Evolutionary conservation across 2,329 filamentous ascomycete genomes (phyloP).

Genomic region (Alternaria postmessia): DNA sequence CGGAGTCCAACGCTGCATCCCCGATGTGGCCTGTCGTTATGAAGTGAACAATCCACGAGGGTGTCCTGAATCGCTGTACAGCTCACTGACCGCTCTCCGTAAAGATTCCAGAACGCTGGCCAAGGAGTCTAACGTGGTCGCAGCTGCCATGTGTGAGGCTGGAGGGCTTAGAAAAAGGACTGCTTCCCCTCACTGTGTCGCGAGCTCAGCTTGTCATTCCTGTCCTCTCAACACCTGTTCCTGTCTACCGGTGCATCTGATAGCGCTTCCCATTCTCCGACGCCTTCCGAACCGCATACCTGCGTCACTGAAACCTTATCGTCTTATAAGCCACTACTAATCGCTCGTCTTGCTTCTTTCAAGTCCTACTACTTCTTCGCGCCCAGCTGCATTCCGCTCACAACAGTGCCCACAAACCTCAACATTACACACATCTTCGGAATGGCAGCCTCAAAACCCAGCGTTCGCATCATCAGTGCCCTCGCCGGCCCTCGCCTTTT

Average conservation of each 20-base stretch:
- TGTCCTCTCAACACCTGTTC: constrained; percentile 11
- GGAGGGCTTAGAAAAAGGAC: constrained; percentile 18
- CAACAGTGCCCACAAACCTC: not conserved
- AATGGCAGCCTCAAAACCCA: constrained; percentile 22
- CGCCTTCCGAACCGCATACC: constrained; percentile 6
- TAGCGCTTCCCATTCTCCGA: constrained; percentile 7
- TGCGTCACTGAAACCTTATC: constrained; percentile 8
- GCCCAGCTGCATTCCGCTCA: not conserved
- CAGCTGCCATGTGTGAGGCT: constrained; percentile 9
- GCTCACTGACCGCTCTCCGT: constrained; percentile 19
- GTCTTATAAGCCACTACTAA: constrained; percentile 8
- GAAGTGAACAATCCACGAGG: constrained; percentile 6
- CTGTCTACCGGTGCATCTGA: constrained; percentile 2
- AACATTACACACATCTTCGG: constrained; percentile 4
- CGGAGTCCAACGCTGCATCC: constrained; percentile 23
- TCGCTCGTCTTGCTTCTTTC: constrained; percentile 1
- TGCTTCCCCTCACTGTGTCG: constrained; percentile 24
- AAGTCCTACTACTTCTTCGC: not conserved
- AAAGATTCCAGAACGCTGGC: constrained; percentile 12
- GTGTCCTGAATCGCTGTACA: constrained; percentile 13
- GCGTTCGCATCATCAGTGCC: constrained; percentile 42
- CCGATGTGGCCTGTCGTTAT: constrained; percentile 15
- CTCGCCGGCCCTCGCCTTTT: constrained; percentile 53
- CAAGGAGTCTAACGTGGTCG: constrained; percentile 8
- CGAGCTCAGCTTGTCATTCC: constrained; percentile 8